Evolutionary conservation across 805 yeast species (phyloP), one percentile per base, ranked within the genome.

Genomic region (Nakazawaea populi): DNA sequence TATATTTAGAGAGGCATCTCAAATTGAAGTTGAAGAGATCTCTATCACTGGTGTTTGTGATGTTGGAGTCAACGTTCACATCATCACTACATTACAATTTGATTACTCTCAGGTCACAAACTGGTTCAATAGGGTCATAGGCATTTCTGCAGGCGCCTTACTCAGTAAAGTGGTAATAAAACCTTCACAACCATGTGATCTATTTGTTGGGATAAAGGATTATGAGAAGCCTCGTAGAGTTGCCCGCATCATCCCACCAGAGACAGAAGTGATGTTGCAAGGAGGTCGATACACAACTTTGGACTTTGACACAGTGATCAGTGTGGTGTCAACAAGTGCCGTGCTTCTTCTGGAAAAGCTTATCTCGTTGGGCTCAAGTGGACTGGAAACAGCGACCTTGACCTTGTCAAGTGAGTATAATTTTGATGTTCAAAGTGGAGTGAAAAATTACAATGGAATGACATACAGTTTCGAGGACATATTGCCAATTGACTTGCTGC

Each of bases 71-170:
- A 44, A 34, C 5, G 45, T 54, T 6, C 39, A 27, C 27, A 45
- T 56, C 6, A 38, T 51, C 4, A 53, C 53, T 4, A 32, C 54
- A 1, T 29, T 59, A 28, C 35, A 45, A 7, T 54, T 58, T 48
- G 55, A 61, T 28, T 61, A 60, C 47, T 42, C 56, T 1, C 40
- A 46, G 6, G 47, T 55, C 6, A 14, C 44, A 18, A 53, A 54
- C 54, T 50, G 52, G 42, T 43, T 42, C 30, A 51, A 44, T 24
- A 42, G 47, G n/a, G 24, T 37, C 3, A 9, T 51, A 9, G 50
- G 45, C 6, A 4, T 51, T n/a, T 29, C 38, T 4, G 36, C 40
- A 7, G 44, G 47, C 8, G 27, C 43, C 2, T 1, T 47, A 4
- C 5, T 58, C 14, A 58, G 58, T 1, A 12, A 11, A 2, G 47